Conservation (phyloP, 306 rosid species). For the Rubus parviflorus region DNA sequence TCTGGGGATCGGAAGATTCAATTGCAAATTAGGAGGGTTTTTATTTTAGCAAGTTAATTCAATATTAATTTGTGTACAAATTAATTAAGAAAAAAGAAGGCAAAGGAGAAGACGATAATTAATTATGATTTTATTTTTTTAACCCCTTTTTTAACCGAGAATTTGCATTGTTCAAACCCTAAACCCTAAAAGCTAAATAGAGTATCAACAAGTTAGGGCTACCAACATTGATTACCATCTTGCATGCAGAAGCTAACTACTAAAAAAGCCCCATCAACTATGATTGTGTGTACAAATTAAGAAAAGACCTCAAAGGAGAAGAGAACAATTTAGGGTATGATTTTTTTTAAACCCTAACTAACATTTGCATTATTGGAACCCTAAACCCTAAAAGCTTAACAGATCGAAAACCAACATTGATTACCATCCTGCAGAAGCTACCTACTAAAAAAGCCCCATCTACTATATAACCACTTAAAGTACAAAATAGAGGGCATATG, state of each 20-base stretch:
- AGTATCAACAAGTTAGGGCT: not conserved
- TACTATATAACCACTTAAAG: slow-evolving; percentile 48
- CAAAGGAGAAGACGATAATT: not conserved
- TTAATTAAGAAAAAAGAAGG: not conserved
- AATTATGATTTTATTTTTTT: not conserved
- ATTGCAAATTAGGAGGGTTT: not conserved
- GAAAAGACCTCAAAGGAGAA: not conserved
- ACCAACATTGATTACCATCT: not conserved
- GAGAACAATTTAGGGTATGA: not conserved
- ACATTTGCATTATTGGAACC: slow-evolving; percentile 1
- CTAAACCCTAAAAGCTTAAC: not conserved
- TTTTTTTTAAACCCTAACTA: not conserved
- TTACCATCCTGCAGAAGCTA: slow-evolving; percentile 24
- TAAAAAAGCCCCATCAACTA: not conserved
- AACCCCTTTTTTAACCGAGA: not conserved
- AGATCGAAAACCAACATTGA: not conserved
- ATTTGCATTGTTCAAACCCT: not conserved
- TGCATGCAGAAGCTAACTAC: not conserved
- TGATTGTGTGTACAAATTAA: not conserved
- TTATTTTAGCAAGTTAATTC: not conserved
- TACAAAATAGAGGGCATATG: slow-evolving; percentile 41
- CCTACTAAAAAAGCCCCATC: slow-evolving; percentile 30
- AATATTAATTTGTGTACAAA: not conserved
- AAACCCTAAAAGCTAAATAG: not conserved
- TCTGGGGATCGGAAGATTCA: not conserved